Conservation (phyloP, 2,329 filamentous ascomycete genomes). For the Diaporthe ampelina region DNA sequence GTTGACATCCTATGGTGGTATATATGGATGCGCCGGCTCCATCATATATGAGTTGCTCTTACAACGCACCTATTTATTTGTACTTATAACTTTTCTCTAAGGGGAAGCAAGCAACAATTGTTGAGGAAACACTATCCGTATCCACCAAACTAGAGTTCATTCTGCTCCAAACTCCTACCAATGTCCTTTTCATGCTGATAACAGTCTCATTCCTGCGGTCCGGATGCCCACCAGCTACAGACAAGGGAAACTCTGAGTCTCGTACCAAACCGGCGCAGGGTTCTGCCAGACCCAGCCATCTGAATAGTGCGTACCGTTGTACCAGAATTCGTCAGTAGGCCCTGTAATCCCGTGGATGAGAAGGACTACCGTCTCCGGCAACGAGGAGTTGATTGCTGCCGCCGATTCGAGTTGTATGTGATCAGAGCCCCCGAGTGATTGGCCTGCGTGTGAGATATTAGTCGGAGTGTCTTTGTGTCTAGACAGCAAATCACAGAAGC, state of each 20-base stretch:
- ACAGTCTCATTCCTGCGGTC: not conserved
- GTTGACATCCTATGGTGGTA: accelerated
- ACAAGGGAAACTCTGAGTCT: not conserved
- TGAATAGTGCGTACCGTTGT: constrained; percentile 1
- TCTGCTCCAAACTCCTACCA: too few relatives aligned
- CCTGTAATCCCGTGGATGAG: constrained; percentile 1
- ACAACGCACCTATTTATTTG: not conserved
- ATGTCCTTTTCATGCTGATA: too few relatives aligned
- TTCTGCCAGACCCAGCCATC: constrained; percentile 27
- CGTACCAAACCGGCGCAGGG: not conserved
- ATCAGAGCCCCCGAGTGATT: not conserved
- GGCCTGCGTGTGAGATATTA: not conserved
- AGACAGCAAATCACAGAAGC: not conserved
- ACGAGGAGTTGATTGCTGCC: not conserved
- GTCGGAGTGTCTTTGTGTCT: not conserved
- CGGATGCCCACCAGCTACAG: not conserved
- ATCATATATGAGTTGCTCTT: not conserved
- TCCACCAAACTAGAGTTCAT: not conserved
- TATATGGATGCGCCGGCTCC: not conserved
- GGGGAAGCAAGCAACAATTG: not conserved
- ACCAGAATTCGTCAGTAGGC: not conserved
- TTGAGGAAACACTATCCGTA: not conserved
- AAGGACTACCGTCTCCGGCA: not conserved
- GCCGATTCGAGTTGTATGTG: not conserved
- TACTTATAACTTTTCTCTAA: not conserved